Evolutionary conservation across 768 basidiomycete genomes (phyloP).

Genomic region (Pleurotus cornucopiae): DNA sequence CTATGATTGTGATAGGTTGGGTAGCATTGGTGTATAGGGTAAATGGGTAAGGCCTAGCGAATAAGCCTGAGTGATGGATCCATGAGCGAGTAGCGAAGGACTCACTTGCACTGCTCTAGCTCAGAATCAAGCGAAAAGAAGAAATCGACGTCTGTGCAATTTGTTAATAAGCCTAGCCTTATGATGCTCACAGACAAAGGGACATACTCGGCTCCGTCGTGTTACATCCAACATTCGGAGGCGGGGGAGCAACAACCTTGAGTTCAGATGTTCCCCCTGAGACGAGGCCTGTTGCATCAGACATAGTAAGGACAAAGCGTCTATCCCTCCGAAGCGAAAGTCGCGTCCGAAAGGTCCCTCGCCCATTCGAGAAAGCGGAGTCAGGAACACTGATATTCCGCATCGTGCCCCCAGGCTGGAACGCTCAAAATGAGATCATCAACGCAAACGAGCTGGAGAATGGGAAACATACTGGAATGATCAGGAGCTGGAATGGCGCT

Average conservation of each 20-base stretch:
- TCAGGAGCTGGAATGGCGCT: conserved; percentile 45
- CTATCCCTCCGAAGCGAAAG: conserved; percentile 36
- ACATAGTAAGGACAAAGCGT: conserved; percentile 61
- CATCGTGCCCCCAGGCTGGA: conserved; percentile 50
- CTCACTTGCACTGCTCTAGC: conserved; percentile 60
- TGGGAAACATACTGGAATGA: conserved; percentile 45
- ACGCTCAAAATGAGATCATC: neutral
- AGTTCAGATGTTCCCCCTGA: conserved; percentile 55
- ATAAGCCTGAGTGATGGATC: too few species aligned
- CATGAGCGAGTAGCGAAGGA: conserved; percentile 7
- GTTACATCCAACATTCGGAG: conserved; percentile 43
- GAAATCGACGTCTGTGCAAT: conserved; percentile 33
- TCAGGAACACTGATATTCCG: conserved; percentile 51
- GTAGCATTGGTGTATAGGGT: conserved; percentile 38
- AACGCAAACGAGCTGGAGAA: neutral
- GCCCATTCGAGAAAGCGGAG: conserved; percentile 45
- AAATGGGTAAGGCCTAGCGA: conserved; percentile 41
- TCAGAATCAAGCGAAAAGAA: conserved; percentile 44
- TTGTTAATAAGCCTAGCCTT: too few species aligned
- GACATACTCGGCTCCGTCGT: conserved; percentile 36
- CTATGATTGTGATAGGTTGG: conserved; percentile 53
- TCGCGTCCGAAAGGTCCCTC: conserved; percentile 47
- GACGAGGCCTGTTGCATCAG: conserved; percentile 65
- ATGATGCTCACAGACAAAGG: neutral
- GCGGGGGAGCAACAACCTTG: conserved; percentile 42